Percentiles rank a stretch among this genome's conserved stretches.
phyloP scores from a whole-genome alignment of 2,329 filamentous ascomycete genomes.

The Pseudogymnoascus sp. region DNA sequence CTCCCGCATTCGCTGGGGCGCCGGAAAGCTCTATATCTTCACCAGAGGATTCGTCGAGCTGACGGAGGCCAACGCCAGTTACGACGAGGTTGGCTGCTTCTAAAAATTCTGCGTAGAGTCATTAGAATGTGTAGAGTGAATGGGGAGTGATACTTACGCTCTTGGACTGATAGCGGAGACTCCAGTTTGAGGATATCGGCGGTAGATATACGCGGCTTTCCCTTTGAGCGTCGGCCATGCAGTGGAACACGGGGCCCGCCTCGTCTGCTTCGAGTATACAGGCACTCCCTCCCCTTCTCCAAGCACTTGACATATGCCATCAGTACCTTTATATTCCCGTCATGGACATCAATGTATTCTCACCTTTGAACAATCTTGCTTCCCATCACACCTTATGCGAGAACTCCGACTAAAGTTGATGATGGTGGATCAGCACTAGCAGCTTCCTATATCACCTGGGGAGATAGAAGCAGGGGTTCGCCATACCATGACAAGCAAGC shows the following conservation, averaged over 20 bases:
- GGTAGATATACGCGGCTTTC: not conserved
- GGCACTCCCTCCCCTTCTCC: slow-evolving; percentile 23
- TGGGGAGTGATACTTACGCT: slow-evolving; percentile 14
- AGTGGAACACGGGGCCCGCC: slow-evolving; percentile 23
- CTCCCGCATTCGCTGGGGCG: slow-evolving; percentile 16
- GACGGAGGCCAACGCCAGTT: slow-evolving; percentile 40
- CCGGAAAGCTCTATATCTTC: slow-evolving; percentile 36
- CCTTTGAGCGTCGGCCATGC: slow-evolving; percentile 9
- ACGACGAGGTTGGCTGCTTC: slow-evolving; percentile 32
- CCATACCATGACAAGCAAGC: slow-evolving; percentile 43
- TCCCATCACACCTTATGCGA: slow-evolving; percentile 40
- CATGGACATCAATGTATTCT: slow-evolving; percentile 14
- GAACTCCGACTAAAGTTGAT: slow-evolving; percentile 33
- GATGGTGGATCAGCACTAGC: slow-evolving; percentile 10
- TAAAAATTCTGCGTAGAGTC: slow-evolving; percentile 7
- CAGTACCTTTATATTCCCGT: slow-evolving; percentile 12
- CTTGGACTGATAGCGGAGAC: slow-evolving; percentile 15
- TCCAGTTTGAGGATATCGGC: slow-evolving; percentile 17
- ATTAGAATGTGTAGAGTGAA: slow-evolving; percentile 16
- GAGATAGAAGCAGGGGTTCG: not conserved
- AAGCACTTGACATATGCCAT: slow-evolving; percentile 19
- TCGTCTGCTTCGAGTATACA: slow-evolving; percentile 23
- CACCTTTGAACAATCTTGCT: slow-evolving; percentile 37
- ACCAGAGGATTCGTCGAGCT: slow-evolving; percentile 36
- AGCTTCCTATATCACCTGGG: not conserved